Evolutionary conservation across 768 basidiomycete species (phyloP).

Genomic region (Collybia nuda): DNA sequence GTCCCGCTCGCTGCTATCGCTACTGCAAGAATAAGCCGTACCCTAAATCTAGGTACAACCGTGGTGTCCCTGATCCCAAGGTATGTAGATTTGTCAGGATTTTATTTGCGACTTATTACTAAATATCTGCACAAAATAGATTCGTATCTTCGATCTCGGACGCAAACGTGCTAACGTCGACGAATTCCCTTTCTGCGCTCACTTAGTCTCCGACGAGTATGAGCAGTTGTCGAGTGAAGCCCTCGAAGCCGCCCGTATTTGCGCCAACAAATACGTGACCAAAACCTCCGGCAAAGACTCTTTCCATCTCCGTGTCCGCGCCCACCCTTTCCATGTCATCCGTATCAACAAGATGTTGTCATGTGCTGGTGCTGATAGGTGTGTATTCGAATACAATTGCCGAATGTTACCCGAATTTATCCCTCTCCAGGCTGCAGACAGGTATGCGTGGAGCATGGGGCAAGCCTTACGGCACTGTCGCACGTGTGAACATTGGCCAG

Average conservation of each 20-base stretch:
- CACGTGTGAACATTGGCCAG: conserved; percentile 96
- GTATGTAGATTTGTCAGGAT: conserved; percentile 31
- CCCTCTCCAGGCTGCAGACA: conserved; percentile 70
- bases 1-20: conserved; percentile 96
- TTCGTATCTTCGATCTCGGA: conserved; percentile 94
- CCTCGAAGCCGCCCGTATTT: conserved; percentile 97
- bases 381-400: conserved; percentile 17
- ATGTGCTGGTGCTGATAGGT: conserved; percentile 98
- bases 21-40: conserved; percentile 99
- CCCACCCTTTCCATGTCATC: conserved; percentile 98
- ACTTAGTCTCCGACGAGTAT: conserved; percentile 97
- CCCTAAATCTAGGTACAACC: conserved; percentile 94
- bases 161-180: conserved; percentile 96
- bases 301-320: conserved; percentile 96
- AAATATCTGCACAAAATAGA: conserved; percentile 44
- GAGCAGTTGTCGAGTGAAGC: conserved; percentile 96
- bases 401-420: too few species aligned
- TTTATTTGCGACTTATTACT: not conserved
- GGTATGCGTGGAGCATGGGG: conserved; percentile 99
- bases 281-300: conserved; percentile 98
- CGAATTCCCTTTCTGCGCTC: conserved; percentile 97
- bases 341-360: conserved; percentile 99
- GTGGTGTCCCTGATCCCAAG: conserved; percentile 97
- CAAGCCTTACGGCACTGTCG: conserved; percentile 95
- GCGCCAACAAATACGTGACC: conserved; percentile 99